Percentiles rank a stretch among this genome's conserved stretches.
Evolutionary conservation across 1,139 yeast genomes (phyloP).

Genomic region (Hansenula lynferdii): DNA sequence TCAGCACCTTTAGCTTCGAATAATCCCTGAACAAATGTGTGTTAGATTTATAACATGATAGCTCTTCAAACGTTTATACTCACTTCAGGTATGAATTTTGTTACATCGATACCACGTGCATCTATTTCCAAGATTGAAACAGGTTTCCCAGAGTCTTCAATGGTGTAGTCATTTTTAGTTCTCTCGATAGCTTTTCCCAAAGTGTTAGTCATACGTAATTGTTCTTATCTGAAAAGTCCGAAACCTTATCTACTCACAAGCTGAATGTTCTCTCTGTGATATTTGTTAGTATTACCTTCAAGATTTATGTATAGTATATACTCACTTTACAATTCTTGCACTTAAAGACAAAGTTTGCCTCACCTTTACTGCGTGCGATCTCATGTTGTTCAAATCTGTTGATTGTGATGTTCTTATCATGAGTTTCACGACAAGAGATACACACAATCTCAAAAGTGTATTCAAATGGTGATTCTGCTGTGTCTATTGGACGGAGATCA

Average conservation of each 20-base stretch:
- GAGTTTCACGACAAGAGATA: slow-evolving; percentile 73
- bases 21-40: slow-evolving; percentile 46
- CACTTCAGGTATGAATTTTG: slow-evolving; percentile 56
- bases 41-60: too few species aligned
- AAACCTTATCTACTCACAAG: slow-evolving; percentile 12
- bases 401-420: slow-evolving; percentile 69
- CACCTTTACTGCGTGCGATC: slow-evolving; percentile 71
- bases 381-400: slow-evolving; percentile 53
- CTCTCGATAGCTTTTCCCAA: slow-evolving; percentile 28
- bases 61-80: too few species aligned
- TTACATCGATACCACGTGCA: slow-evolving; percentile 77
- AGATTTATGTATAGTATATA: too few species aligned
- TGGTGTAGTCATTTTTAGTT: slow-evolving; percentile 30
- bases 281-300: too few species aligned
- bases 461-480: slow-evolving; percentile 58
- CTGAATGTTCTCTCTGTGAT: slow-evolving; percentile 34
- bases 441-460: slow-evolving; percentile 73
- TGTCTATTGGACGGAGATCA: slow-evolving; percentile 59
- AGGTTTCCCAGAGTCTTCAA: slow-evolving; percentile 31
- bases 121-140: slow-evolving; percentile 60
- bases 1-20: slow-evolving; percentile 59
- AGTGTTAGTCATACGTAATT: background rate
- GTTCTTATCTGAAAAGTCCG: slow-evolving; percentile 25
- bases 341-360: slow-evolving; percentile 76
- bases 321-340: slow-evolving; percentile 58